Evolutionary conservation across 208 protist species (phyloP), one percentile per base, ranked within the genome.

Genomic region (Naegleria fowleri): DNA sequence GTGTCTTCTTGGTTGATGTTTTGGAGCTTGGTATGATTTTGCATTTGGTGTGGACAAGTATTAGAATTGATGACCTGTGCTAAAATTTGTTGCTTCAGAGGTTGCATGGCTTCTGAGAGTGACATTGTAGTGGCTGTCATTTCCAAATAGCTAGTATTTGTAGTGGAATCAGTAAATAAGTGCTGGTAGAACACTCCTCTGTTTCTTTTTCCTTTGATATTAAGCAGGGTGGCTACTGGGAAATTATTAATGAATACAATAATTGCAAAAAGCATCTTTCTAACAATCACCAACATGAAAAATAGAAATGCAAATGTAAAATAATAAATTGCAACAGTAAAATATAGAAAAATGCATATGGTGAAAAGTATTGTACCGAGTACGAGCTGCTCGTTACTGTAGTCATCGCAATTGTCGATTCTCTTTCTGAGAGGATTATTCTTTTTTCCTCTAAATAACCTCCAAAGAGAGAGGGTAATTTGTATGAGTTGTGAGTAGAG

Each of bases 371-470:
- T 92, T 0, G 96, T 98, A 0, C 95, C 96, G 16, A 97, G 92
- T 29, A 98, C 93, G 93, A 98, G 95, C 92, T 98, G 96, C 89
- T 98, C 96, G 51, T 94, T 91, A 41, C 95, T 91, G 92, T 98
- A 98, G 83, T 97, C 94, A 84, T 91, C 93, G n/a, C 96, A 96
- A 38, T 92, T 93, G 92, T 98, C 97, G 6, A 94, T 95, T 40
- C 97, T 95, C 22, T 95, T 93, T 15, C 96, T 95, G n/a, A 98
- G 95, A n/a, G 96, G 95, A 92, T 98, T 98, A 94, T 96, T 96
- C 92, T 97, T 96, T 88, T 95, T 96, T 5, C 97, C 97, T 85
- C 95, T 93, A 79, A 98, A 97, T 86, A 98, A 95, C 75, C 93
- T 92, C 51, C 94, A 97, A 6, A 98, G n/a, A 36, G 67, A 79